Evolutionary conservation across 2,329 filamentous ascomycete species (phyloP).

Genomic region (Pestalotiopsis sp.): DNA sequence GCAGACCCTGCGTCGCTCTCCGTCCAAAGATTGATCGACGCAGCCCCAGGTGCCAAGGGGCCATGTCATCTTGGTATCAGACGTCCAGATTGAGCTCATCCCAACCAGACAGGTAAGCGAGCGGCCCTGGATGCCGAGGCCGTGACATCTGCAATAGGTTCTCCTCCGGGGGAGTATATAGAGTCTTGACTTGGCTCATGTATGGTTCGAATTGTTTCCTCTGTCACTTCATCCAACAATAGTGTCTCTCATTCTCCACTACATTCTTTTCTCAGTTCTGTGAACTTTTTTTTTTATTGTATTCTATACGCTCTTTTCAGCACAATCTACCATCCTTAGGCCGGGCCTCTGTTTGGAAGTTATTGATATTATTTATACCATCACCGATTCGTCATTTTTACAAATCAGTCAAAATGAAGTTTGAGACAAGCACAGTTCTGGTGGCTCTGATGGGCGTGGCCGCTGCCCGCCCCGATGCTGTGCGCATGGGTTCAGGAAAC

Average conservation of each 20-base stretch:
- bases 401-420: conserved; percentile 33
- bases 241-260: conserved; percentile 29
- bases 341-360: conserved; percentile 28
- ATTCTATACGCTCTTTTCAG: conserved; percentile 27
- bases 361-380: conserved; percentile 3
- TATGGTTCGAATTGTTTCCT: not conserved
- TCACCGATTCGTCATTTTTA: not conserved
- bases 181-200: not conserved
- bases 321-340: conserved; percentile 25
- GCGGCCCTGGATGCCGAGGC: not conserved
- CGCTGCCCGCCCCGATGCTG: conserved; percentile 33
- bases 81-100: conserved; percentile 25
- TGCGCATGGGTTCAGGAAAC: conserved; percentile 15
- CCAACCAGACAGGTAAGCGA: conserved; percentile 13
- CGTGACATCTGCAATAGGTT: not conserved
- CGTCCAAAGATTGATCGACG: conserved; percentile 25
- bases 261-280: conserved; percentile 35
- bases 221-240: conserved; percentile 28
- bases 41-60: conserved; percentile 19
- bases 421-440: conserved; percentile 30
- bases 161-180: conserved; percentile 11
- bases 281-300: conserved; percentile 27
- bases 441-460: conserved; percentile 32
- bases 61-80: conserved; percentile 23
- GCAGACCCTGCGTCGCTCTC: conserved; percentile 1